These are phyloP conservation scores for Ephemerocybe angulata DNA, from an alignment of 768 basidiomycete species.

Conservation along the genomic window DNA sequence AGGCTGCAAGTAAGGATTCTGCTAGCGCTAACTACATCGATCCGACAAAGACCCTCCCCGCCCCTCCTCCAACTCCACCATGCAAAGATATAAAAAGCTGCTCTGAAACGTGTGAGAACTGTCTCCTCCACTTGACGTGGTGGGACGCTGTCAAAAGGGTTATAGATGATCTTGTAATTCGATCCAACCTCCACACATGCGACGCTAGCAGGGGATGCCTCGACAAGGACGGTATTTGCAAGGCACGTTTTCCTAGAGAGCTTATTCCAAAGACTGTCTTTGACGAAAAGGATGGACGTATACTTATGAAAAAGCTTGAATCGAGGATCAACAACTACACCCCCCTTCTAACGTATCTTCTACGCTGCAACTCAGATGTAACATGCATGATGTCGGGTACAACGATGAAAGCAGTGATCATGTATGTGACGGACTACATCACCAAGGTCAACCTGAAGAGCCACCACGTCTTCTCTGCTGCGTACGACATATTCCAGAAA, in stretches of 20 bases:
- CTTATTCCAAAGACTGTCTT: conserved; percentile 17
- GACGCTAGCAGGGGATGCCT: conserved; percentile 21
- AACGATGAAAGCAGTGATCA: conserved; percentile 32
- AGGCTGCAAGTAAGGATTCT: too few relatives aligned
- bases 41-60: too few relatives aligned
- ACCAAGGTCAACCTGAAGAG: conserved; percentile 39
- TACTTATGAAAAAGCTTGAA: conserved; percentile 31
- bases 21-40: too few relatives aligned
- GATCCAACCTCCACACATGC: conserved; percentile 30
- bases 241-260: conserved; percentile 32
- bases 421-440: conserved; percentile 42
- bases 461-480: conserved; percentile 32
- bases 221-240: conserved; percentile 28
- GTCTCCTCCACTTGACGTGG: conserved; percentile 13
- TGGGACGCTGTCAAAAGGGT: too few relatives aligned
- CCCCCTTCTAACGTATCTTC: conserved; percentile 27
- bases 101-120: conserved; percentile 15
- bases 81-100: neutral
- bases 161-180: conserved; percentile 27
- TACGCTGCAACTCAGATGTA: conserved; percentile 38
- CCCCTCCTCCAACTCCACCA: too few relatives aligned
- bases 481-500: conserved; percentile 22
- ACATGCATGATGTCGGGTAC: conserved; percentile 38
- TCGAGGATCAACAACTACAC: conserved; percentile 34
- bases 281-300: conserved; percentile 24